These are phyloP conservation scores for Wickerhamomyces rabaulensis DNA, from an alignment of 805 yeast species.

Conservation along the genomic window DNA sequence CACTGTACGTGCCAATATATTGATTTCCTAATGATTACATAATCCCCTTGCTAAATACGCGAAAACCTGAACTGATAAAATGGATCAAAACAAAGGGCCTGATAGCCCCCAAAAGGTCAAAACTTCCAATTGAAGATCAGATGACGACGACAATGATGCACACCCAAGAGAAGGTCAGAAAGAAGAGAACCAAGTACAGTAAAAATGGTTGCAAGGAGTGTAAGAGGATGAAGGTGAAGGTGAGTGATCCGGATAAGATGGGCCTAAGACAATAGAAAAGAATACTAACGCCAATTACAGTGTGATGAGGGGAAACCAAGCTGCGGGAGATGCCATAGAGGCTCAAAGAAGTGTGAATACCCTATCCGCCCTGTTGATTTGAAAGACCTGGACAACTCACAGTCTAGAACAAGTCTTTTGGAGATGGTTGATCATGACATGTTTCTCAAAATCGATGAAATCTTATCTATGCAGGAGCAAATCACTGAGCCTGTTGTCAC, in stretches of 20 bases:
- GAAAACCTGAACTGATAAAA: too few species aligned
- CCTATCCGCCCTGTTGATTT: neutral
- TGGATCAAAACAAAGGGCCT: too few species aligned
- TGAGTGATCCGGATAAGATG: conserved; percentile 2
- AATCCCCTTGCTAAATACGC: too few species aligned
- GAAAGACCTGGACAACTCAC: neutral
- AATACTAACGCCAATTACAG: neutral
- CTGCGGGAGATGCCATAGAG: conserved; percentile 12
- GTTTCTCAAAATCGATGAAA: conserved; percentile 14
- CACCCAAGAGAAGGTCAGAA: neutral
- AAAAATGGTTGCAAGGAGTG: conserved; percentile 38
- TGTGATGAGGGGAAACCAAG: conserved; percentile 15
- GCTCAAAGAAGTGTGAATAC: conserved; percentile 5
- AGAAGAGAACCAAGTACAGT: conserved; percentile 18
- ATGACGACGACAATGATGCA: neutral
- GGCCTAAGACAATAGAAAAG: too few species aligned
- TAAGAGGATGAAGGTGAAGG: conserved; percentile 37
- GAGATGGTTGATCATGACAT: conserved; percentile 19
- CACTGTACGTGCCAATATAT: too few species aligned
- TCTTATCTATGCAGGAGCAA: conserved; percentile 3
- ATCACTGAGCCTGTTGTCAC: conserved; percentile 1
- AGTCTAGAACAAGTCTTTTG: conserved; percentile 5
- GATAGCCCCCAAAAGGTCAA: too few species aligned
- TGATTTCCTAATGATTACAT: too few species aligned
- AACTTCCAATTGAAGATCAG: too few species aligned